Conservation (phyloP, 1,139 yeast genomes). For the Hyphopichia khmerensis region DNA sequence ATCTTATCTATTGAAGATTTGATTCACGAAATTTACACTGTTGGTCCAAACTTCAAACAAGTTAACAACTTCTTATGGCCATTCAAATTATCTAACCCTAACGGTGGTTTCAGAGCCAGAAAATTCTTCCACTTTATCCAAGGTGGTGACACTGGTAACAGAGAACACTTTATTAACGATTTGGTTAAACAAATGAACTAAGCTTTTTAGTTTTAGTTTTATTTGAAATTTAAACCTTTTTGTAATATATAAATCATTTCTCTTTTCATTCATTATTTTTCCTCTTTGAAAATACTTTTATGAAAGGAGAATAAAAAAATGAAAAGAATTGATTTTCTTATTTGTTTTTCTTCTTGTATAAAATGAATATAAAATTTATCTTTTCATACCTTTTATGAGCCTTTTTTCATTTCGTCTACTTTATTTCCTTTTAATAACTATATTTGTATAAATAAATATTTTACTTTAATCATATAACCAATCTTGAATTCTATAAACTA, state of each 20-base stretch:
- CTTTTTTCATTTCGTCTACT: not conserved
- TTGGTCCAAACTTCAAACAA: conserved; percentile 99
- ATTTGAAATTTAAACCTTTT: not conserved
- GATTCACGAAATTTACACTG: conserved; percentile 98
- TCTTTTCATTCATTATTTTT: not conserved
- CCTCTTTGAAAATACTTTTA: conserved; percentile 1
- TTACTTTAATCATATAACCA: conserved; percentile 10
- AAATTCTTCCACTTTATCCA: conserved; percentile 99
- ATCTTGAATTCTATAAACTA: conserved; percentile 22
- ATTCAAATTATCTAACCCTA: conserved; percentile 98
- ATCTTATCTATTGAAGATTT: conserved; percentile 94
- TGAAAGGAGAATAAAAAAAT: conserved; percentile 1
- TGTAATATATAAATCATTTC: not conserved
- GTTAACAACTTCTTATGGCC: conserved; percentile 99
- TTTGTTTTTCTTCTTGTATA: not conserved
- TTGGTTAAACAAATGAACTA: conserved; percentile 97
- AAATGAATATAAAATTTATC: conserved; percentile 1
- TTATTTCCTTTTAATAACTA: not conserved
- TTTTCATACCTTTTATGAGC: not conserved
- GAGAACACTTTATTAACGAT: conserved; percentile 97
- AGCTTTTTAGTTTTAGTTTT: conserved; percentile 14
- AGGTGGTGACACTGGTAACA: conserved; percentile 99
- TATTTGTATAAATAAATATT: not conserved
- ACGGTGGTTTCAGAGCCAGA: conserved; percentile 99
- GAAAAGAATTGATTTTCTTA: not conserved